phyloP scores from a whole-genome alignment of 2,329 filamentous ascomycete genomes.

The Hypoxylon sp. region DNA sequence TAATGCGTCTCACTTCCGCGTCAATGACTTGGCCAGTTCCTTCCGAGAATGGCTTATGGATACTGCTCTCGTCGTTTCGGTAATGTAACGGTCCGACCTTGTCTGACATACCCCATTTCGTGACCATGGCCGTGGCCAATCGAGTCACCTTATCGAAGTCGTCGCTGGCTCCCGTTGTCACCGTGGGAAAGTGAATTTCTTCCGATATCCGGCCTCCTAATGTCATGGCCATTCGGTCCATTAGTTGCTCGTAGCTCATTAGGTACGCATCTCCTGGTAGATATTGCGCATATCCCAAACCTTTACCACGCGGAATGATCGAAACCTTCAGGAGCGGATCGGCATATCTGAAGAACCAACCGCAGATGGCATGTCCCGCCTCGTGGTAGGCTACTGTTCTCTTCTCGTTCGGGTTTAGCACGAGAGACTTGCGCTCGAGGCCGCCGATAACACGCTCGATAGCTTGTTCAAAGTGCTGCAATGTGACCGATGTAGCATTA shows the following conservation, averaged over 20 bases:
- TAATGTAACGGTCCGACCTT: slow-evolving; percentile 95
- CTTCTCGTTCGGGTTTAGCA: slow-evolving; percentile 94
- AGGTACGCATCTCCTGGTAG: slow-evolving; percentile 95
- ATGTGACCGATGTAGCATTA: slow-evolving; percentile 83
- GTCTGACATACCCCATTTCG: slow-evolving; percentile 98
- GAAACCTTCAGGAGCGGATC: slow-evolving; percentile 98
- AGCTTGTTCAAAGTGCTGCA: slow-evolving; percentile 95
- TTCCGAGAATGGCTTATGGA: slow-evolving; percentile 97
- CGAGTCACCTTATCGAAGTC: slow-evolving; percentile 98
- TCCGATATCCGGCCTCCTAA: slow-evolving; percentile 95
- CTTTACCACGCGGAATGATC: slow-evolving; percentile 96
- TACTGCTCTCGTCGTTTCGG: slow-evolving; percentile 82
- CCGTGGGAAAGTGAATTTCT: slow-evolving; percentile 95
- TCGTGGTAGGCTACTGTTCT: slow-evolving; percentile 97
- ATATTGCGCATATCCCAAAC: slow-evolving; percentile 96
- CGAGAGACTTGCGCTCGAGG: slow-evolving; percentile 95
- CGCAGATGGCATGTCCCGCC: slow-evolving; percentile 97
- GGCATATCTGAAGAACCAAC: slow-evolving; percentile 97
- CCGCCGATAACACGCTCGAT: slow-evolving; percentile 98
- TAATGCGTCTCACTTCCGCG: slow-evolving; percentile 87
- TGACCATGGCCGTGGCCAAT: slow-evolving; percentile 98
- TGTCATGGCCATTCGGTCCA: slow-evolving; percentile 99
- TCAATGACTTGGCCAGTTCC: slow-evolving; percentile 94
- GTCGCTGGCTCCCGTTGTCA: slow-evolving; percentile 93
- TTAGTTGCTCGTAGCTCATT: slow-evolving; percentile 94